Percentiles rank a stretch among this genome's conserved stretches.
These are phyloP conservation scores for Hippophae gyantsensis DNA, from an alignment of 306 rosid species.

Conservation along the genomic window DNA sequence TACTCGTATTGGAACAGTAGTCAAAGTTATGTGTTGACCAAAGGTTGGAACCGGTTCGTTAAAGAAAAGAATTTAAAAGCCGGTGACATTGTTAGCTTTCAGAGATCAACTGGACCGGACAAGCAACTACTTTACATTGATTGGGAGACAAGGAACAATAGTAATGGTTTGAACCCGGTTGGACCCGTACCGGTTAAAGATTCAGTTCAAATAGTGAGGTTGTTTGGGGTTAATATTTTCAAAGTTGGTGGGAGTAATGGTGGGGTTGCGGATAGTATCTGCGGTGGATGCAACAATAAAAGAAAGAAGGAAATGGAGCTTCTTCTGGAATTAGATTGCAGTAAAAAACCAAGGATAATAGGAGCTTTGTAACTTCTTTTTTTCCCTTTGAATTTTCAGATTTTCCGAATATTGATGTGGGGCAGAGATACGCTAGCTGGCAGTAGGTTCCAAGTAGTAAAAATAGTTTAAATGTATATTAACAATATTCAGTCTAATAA, in stretches of 20 bases:
- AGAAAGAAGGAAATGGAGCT: conserved; percentile 57
- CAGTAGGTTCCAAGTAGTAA: too few relatives aligned
- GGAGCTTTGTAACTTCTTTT: conserved; percentile 64
- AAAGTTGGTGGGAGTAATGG: conserved; percentile 37
- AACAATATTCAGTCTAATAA: too few relatives aligned
- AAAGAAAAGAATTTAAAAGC: conserved; percentile 80
- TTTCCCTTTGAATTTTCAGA: neutral
- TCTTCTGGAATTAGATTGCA: conserved; percentile 51
- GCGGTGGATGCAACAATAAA: conserved; percentile 45
- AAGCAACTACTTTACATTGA: conserved; percentile 58
- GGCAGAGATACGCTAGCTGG: too few relatives aligned
- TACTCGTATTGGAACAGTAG: conserved; percentile 98
- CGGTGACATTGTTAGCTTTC: conserved; percentile 77
- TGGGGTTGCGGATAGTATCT: conserved; percentile 8
- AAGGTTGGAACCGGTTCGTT: conserved; percentile 98
- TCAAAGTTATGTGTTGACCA: conserved; percentile 87
- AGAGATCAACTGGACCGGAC: conserved; percentile 64
- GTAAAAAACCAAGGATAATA: conserved; percentile 72
- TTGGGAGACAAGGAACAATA: conserved; percentile 37
- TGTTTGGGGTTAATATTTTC: conserved; percentile 87
- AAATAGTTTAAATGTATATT: too few relatives aligned
- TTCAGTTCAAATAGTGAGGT: conserved; percentile 65
- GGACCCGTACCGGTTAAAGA: conserved; percentile 26
- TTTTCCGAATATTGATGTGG: too few relatives aligned
- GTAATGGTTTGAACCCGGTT: conserved; percentile 6